phyloP scores from a whole-genome alignment of 2,329 filamentous ascomycete genomes.

The Cladophialophora immunda region DNA sequence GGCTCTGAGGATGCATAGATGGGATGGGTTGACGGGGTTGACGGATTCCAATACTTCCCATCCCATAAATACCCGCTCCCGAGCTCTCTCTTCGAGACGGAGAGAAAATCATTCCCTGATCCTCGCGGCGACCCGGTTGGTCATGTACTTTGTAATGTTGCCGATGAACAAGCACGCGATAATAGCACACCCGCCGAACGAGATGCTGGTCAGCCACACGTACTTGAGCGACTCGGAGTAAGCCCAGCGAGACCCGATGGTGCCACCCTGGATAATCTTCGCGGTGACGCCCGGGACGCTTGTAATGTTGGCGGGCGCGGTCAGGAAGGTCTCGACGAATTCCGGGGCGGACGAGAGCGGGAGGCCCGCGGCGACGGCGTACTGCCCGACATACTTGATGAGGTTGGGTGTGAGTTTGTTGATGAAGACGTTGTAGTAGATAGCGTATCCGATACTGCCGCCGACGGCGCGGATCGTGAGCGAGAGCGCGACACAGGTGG shows the following conservation, averaged over 20 bases:
- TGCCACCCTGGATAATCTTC: slow-evolving; percentile 14
- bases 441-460: slow-evolving; percentile 69
- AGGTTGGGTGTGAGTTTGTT: slow-evolving; percentile 53
- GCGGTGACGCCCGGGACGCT: slow-evolving; percentile 21
- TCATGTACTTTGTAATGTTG: slow-evolving; percentile 25
- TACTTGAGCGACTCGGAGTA: slow-evolving; percentile 21
- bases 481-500: slow-evolving; percentile 72
- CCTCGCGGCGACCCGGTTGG: slow-evolving; percentile 23
- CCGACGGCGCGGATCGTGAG: slow-evolving; percentile 74
- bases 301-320: slow-evolving; percentile 30
- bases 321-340: slow-evolving; percentile 30
- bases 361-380: slow-evolving; percentile 34
- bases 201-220: slow-evolving; percentile 24
- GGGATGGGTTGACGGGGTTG: too few relatives aligned
- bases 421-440: slow-evolving; percentile 63
- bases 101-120: slow-evolving; percentile 10
- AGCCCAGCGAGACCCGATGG: slow-evolving; percentile 24
- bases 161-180: slow-evolving; percentile 25
- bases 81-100: not conserved
- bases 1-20: too few relatives aligned
- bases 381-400: slow-evolving; percentile 49
- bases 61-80: too few relatives aligned
- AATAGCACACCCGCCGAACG: slow-evolving; percentile 23
- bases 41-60: too few relatives aligned
- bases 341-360: slow-evolving; percentile 6